A percentile compares a stretch with the other conserved stretches of the same genome.
Conservation (phyloP, 1,139 yeast genomes). For the Suhomyces bribrorum region DNA sequence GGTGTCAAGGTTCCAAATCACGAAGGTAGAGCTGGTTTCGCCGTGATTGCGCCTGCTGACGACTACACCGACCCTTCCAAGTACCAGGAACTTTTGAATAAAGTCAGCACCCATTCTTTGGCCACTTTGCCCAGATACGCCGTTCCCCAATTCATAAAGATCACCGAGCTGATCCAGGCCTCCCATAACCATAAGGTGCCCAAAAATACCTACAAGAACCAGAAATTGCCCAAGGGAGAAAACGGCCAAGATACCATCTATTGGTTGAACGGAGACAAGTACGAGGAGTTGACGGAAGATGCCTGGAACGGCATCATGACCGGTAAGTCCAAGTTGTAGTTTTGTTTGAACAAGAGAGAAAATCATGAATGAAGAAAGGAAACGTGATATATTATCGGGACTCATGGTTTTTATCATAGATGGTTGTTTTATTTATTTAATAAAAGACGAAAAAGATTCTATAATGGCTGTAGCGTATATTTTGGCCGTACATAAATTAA, state of each 20-base stretch:
- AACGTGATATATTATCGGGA: not conserved
- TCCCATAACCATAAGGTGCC: constrained; percentile 88
- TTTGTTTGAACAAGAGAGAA: too few species aligned
- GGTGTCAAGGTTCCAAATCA: constrained; percentile 86
- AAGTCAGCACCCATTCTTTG: constrained; percentile 37
- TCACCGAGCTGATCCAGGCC: constrained; percentile 59
- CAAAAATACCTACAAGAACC: constrained; percentile 75
- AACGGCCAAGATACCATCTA: constrained; percentile 61
- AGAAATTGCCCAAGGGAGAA: constrained; percentile 73
- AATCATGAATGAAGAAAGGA: not conserved
- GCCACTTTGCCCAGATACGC: constrained; percentile 80
- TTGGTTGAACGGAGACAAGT: constrained; percentile 62
- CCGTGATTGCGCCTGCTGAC: constrained; percentile 62
- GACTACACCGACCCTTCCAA: constrained; percentile 25
- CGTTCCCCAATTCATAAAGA: constrained; percentile 78
- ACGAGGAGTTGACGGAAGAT: constrained; percentile 56
- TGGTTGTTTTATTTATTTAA: not conserved
- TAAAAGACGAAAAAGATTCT: too few species aligned
- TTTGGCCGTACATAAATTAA: too few species aligned
- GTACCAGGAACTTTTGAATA: constrained; percentile 32
- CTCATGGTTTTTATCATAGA: not conserved
- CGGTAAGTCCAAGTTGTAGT: constrained; percentile 42
- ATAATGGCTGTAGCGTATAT: not conserved
- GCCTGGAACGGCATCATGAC: constrained; percentile 58
- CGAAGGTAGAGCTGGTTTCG: constrained; percentile 95